Base-by-base conservation (phyloP, 495 filamentous ascomycete species). In the Penicillium lagena region DNA sequence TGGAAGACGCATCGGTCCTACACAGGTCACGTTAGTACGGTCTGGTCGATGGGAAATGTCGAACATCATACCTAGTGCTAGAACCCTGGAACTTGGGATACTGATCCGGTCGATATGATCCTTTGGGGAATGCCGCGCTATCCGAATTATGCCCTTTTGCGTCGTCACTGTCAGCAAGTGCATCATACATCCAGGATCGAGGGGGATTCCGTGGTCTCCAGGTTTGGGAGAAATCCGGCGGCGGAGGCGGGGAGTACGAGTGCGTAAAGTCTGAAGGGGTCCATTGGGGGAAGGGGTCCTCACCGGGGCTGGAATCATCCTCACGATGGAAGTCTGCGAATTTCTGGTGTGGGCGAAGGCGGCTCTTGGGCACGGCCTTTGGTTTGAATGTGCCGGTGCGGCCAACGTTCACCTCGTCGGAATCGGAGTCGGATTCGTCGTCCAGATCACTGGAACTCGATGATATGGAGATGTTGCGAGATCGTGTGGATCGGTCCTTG, bases 331-430 rank as follows among this genome's bases (percentile, higher is more conserved):
- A 63, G 40, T 66, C 61, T 33, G 58, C 14, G 38, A 63, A 68
- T 13, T 58, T 67, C 36, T 67, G 61, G 47, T 66, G 44, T 8
- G 60, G 58, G 8, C 58, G 45, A 5, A 73, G 55, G 45, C 68
- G 60, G 45, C 67, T 70, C 50, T 67, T 72, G 10, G 71, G 71
- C 22, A 69, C 59, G 11, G 67, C 69, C 49, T 68, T 72, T 3
- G 70, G 70, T 40, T 66, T 70, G 38, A 46, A 48, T 4, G 15
- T 10, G 29, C 47, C 51, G 7, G 42, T 43, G 15, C 48, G 49
- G 28, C 45, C 39, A 11, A 51, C 46, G 29, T 51, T 41, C 14
- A 60, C 57, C n/a, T 56, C 46, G 7, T 51, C 50, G 9, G 49
- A 40, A 6, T 22, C 22, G 4, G 22, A 22, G 2, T 22, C 22